A percentile compares a stretch with the other conserved stretches of the same genome.
phyloP scores from a whole-genome alignment of 1,284 basidiomycete species.

The Stygiomarasmius scandens region DNA sequence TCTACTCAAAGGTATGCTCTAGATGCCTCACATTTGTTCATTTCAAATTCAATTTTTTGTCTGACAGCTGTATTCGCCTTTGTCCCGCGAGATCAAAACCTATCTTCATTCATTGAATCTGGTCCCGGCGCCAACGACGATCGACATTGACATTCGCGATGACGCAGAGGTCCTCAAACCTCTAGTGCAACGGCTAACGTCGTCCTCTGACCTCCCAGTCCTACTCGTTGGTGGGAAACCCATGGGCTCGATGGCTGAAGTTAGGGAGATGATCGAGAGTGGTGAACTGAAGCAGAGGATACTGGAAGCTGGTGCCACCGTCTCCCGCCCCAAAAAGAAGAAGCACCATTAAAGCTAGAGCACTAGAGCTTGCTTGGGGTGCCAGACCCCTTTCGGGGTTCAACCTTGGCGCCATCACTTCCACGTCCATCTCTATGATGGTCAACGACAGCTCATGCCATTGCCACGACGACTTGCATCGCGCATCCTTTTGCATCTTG shows the following conservation, averaged over 20 bases:
- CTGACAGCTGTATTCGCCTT: conserved; percentile 58
- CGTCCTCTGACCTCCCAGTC: conserved; percentile 61
- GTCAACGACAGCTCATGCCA: too few relatives aligned
- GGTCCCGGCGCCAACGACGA: conserved; percentile 65
- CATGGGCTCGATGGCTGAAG: conserved; percentile 58
- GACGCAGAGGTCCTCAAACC: conserved; percentile 57
- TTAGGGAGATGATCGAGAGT: conserved; percentile 51
- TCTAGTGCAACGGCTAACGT: conserved; percentile 52
- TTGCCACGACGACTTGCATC: too few relatives aligned
- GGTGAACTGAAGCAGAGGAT: conserved; percentile 58
- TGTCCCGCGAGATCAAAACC: conserved; percentile 68
- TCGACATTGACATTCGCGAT: conserved; percentile 70
- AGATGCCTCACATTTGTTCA: conserved; percentile 1
- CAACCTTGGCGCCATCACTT: too few relatives aligned
- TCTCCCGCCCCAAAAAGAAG: conserved; percentile 56
- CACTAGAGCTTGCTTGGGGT: too few relatives aligned
- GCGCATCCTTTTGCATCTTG: too few relatives aligned
- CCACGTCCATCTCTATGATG: too few relatives aligned
- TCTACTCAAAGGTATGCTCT: conserved; percentile 72
- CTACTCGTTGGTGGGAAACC: conserved; percentile 70
- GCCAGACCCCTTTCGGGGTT: too few relatives aligned
- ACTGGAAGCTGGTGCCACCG: conserved; percentile 57
- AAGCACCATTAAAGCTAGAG: conserved; percentile 30
- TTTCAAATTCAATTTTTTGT: not conserved
- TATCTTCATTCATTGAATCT: conserved; percentile 64